A percentile compares a stretch with the other conserved stretches of the same genome.
These are phyloP conservation scores for Teunomyces lycoperdinae DNA, from an alignment of 805 yeast genomes.

Conservation along the genomic window DNA sequence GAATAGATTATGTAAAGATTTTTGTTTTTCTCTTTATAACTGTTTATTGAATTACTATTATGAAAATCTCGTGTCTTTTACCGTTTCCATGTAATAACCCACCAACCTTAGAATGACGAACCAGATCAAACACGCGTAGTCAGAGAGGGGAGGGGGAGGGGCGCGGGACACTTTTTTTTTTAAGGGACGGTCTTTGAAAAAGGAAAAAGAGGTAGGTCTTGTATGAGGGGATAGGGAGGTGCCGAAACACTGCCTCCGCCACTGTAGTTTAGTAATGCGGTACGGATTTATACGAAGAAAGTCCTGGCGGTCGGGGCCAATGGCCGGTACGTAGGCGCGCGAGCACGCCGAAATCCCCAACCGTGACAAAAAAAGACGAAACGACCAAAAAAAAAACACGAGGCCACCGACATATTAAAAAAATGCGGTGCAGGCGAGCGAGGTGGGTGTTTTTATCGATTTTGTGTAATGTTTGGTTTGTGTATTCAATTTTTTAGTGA, in stretches of 20 bases:
- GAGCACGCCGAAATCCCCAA: too few species aligned
- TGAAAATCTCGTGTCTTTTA: not conserved
- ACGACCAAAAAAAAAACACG: not conserved
- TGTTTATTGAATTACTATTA: constrained; percentile 1
- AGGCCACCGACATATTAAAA: not conserved
- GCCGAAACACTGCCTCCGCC: not conserved
- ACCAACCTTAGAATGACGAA: too few species aligned
- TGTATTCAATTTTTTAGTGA: not conserved
- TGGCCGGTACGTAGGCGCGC: too few species aligned
- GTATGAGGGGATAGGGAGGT: not conserved
- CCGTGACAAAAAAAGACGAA: not conserved
- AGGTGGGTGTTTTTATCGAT: not conserved
- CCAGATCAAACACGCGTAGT: too few species aligned
- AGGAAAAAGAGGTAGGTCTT: too few species aligned
- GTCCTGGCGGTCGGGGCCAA: too few species aligned
- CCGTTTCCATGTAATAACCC: not conserved
- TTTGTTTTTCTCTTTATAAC: constrained; percentile 2
- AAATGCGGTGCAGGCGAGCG: not conserved
- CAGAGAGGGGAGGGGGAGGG: too few species aligned
- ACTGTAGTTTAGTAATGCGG: not conserved
- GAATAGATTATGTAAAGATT: constrained; percentile 18
- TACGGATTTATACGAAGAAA: not conserved
- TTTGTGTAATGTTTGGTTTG: constrained; percentile 1
- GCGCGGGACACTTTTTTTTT: too few species aligned
- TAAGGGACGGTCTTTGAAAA: too few species aligned